Conservation (phyloP, 1,139 yeast species). For the Pichiaceae sp. region DNA sequence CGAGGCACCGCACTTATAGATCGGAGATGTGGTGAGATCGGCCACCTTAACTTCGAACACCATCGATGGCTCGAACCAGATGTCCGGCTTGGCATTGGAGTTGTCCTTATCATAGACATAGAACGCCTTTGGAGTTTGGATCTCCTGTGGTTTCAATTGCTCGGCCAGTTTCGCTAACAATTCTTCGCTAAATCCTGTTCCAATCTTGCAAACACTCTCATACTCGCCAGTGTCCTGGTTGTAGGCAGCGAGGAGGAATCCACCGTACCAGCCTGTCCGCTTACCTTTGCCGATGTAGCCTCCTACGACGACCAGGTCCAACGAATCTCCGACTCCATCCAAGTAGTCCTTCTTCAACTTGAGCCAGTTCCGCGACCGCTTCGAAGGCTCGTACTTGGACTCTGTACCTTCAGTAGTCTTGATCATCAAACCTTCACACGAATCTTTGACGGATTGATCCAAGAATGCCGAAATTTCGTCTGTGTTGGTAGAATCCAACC, state of each 20-base stretch:
- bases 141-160: slow-evolving; percentile 61
- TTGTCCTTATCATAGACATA: slow-evolving; percentile 57
- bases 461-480: slow-evolving; percentile 80
- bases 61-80: slow-evolving; percentile 89
- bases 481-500: slow-evolving; percentile 60
- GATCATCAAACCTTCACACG: slow-evolving; percentile 96
- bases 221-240: slow-evolving; percentile 86
- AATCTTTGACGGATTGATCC: slow-evolving; percentile 81
- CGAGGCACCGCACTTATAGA: slow-evolving; percentile 80
- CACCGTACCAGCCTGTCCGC: slow-evolving; percentile 92
- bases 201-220: slow-evolving; percentile 94
- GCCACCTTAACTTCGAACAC: slow-evolving; percentile 93
- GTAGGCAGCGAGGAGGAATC: slow-evolving; percentile 82
- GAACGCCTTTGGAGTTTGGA: slow-evolving; percentile 58
- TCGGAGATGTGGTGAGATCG: slow-evolving; percentile 84
- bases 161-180: slow-evolving; percentile 53
- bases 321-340: slow-evolving; percentile 90
- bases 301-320: slow-evolving; percentile 90
- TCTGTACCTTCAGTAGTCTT: slow-evolving; percentile 78
- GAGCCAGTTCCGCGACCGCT: slow-evolving; percentile 91
- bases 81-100: slow-evolving; percentile 72
- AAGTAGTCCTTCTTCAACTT: slow-evolving; percentile 90
- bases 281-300: slow-evolving; percentile 93
- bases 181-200: slow-evolving; percentile 94
- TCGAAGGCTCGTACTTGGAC: slow-evolving; percentile 86